These are phyloP conservation scores for Medicago lupulina DNA, from an alignment of 306 rosid genomes.

Conservation along the genomic window DNA sequence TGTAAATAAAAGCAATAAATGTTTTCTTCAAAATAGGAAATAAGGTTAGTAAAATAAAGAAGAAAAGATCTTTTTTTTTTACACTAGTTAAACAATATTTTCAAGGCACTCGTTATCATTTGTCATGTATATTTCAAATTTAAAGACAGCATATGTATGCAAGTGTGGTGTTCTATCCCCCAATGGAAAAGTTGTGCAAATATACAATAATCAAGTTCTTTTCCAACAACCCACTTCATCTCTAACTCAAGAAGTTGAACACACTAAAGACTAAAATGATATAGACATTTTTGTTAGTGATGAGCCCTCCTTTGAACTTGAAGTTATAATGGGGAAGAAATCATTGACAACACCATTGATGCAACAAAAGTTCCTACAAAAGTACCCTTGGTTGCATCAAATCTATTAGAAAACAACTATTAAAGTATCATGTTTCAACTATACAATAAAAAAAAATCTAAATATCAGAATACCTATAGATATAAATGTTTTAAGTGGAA, in stretches of 20 bases:
- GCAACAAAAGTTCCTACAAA: constrained; percentile 40
- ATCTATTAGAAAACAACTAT: too few species aligned
- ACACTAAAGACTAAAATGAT: constrained; percentile 29
- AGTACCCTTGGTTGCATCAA: too few species aligned
- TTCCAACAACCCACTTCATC: constrained; percentile 35
- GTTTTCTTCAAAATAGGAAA: neutral
- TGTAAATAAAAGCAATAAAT: neutral
- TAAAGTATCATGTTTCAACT: too few species aligned
- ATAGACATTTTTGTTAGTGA: constrained; percentile 21
- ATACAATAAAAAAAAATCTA: too few species aligned
- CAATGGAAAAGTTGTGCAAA: constrained; percentile 31
- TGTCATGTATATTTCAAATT: neutral
- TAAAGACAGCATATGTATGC: constrained; percentile 20
- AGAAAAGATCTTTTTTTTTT: neutral
- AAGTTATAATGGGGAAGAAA: constrained; percentile 1
- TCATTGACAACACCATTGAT: constrained; percentile 18
- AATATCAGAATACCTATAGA: too few species aligned
- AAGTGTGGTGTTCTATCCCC: constrained; percentile 33
- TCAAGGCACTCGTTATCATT: neutral
- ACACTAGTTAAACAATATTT: neutral
- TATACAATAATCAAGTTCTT: constrained; percentile 31
- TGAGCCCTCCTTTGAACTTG: constrained; percentile 20
- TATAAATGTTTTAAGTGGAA: too few species aligned
- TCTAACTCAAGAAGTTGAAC: constrained; percentile 20
- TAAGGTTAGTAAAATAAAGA: neutral